Base-by-base conservation (phyloP, 257 asterid species). In the Coffea canephora region DNA sequence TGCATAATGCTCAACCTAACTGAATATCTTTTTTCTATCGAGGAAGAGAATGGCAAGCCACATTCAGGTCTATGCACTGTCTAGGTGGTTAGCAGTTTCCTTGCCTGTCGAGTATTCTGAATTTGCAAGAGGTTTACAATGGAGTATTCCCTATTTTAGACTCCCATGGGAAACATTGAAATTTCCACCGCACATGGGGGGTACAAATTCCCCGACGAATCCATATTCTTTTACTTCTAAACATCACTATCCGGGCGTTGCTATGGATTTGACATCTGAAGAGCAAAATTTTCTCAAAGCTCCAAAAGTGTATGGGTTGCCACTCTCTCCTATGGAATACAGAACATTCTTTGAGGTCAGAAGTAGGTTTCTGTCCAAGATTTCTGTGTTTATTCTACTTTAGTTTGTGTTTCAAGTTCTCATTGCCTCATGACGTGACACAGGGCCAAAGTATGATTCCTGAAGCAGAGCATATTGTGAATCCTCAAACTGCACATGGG, bases 101-200 rank as follows among this genome's bases (percentile, higher is more conserved):
- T 86, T 92, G 82, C 99, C 99, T 1, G 89, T 93, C 19, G 97
- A 95, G 79, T 95, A 91, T 79, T 92, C 91, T 52, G 98, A 95
- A 83, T 90, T 95, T 73, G 81, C 92, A 65, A 87, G 94, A 87
- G 96, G 97, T 77, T 79, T 93, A 50, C 95, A 89, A 36, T 95
- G 99, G 99, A 95, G 96, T 70, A 86, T 95, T 77, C 98, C 99
- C 62, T 95, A 93, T 88, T 89, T 91, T 83, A 87, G 68, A 72
- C 96, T 95, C 83, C 99, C 97, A 11, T 95, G 99, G 99, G 98
- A 95, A 87, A 86, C 69, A 36, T 87, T 73, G 46, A 66, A 79
- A 57, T 34, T 18, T 68, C 79, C 59, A 66, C 78, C 88, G 15
- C 57, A 83, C 71, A 83, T 88, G 88, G 91, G 86, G 81, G 95